Evolutionary conservation across 768 basidiomycete species (phyloP).

Genomic region (Leccinum imitatum): DNA sequence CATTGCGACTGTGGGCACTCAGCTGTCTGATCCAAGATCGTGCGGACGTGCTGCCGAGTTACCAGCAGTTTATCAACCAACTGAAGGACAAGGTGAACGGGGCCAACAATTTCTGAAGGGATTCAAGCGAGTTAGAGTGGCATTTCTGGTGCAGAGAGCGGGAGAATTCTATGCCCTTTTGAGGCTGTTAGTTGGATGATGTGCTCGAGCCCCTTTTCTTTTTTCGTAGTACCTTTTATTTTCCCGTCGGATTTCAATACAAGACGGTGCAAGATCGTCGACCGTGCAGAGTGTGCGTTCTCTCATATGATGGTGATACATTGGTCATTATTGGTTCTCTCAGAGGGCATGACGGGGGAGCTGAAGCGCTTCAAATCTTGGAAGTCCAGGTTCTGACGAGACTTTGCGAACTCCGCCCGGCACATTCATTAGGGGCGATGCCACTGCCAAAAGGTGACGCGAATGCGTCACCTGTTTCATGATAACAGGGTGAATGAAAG

Average conservation of each 20-base stretch:
- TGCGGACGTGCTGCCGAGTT: conserved; percentile 91
- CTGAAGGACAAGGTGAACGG: conserved; percentile 77
- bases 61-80: conserved; percentile 89
- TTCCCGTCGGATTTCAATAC: not conserved
- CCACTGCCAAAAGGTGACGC: too few species aligned
- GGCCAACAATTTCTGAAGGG: conserved; percentile 32
- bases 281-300: not conserved
- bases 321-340: too few species aligned
- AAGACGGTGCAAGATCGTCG: not conserved
- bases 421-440: too few species aligned
- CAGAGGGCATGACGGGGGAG: too few species aligned
- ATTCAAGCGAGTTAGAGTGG: not conserved
- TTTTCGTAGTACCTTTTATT: not conserved
- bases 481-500: too few species aligned
- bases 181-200: conserved; percentile 3
- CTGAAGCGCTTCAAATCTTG: too few species aligned
- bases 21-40: conserved; percentile 94
- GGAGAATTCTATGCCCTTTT: not conserved
- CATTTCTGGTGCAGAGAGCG: not conserved
- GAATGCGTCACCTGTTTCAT: too few species aligned
- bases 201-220: not conserved
- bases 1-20: conserved; percentile 92
- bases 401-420: too few species aligned
- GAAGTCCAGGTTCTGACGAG: too few species aligned
- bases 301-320: not conserved